A percentile compares a stretch with the other conserved stretches of the same genome.
These are phyloP conservation scores for Discostella stelligeroides DNA, from an alignment of 108 stramenopile genomes.

Conservation along the genomic window DNA sequence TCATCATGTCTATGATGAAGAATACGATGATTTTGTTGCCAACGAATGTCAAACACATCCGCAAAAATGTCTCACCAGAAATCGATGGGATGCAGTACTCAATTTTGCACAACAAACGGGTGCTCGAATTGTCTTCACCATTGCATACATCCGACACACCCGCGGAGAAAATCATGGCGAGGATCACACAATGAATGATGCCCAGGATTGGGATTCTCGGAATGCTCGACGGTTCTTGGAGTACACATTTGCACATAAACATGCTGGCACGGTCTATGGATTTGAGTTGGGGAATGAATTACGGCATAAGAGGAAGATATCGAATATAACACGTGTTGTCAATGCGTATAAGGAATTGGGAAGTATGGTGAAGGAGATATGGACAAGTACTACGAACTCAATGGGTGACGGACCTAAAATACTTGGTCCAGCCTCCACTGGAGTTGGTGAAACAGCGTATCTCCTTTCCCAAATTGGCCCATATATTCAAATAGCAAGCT, in stretches of 20 bases:
- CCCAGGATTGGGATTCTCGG: slow-evolving; percentile 32
- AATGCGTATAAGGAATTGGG: slow-evolving; percentile 38
- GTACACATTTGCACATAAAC: slow-evolving; percentile 12
- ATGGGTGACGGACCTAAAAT: slow-evolving; percentile 19
- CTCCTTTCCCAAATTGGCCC: slow-evolving; percentile 18
- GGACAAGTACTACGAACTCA: too few relatives aligned
- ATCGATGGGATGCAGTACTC: slow-evolving; percentile 35
- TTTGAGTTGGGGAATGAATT: slow-evolving; percentile 49
- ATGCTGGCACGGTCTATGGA: slow-evolving; percentile 20
- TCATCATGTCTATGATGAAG: background rate
- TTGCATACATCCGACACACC: slow-evolving; percentile 36
- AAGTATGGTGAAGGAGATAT: slow-evolving; percentile 31
- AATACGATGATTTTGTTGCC: background rate
- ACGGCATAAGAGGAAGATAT: slow-evolving; percentile 29
- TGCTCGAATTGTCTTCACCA: slow-evolving; percentile 40
- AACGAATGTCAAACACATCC: slow-evolving; percentile 3
- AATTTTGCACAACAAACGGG: slow-evolving; percentile 27
- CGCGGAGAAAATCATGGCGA: slow-evolving; percentile 15
- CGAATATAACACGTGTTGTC: slow-evolving; percentile 36
- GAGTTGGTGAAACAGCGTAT: slow-evolving; percentile 11
- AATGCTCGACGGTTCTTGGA: slow-evolving; percentile 33
- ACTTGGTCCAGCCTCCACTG: slow-evolving; percentile 36
- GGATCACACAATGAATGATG: slow-evolving; percentile 13
- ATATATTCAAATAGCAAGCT: slow-evolving; percentile 36
- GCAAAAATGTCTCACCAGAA: slow-evolving; percentile 24